These are phyloP conservation scores for Geoglossum cookeanum DNA, from an alignment of 2,329 filamentous ascomycete species.

Conservation along the genomic window DNA sequence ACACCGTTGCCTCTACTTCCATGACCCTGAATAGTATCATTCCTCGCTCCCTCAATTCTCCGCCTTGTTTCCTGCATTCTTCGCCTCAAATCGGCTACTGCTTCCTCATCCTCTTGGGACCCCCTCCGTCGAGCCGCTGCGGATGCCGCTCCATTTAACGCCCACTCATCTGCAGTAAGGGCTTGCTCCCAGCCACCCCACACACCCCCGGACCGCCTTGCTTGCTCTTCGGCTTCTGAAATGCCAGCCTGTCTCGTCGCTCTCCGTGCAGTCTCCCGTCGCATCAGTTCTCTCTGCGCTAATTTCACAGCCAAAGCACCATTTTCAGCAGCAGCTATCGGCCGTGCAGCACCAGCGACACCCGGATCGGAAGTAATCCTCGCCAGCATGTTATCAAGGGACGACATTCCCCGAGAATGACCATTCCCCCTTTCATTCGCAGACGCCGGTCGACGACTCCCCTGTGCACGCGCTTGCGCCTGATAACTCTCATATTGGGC, in stretches of 20 bases:
- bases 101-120: conserved; percentile 9
- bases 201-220: conserved; percentile 31
- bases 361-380: conserved; percentile 34
- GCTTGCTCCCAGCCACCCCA: conserved; percentile 34
- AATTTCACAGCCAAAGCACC: conserved; percentile 59
- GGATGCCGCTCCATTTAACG: not conserved
- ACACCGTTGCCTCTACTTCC: not conserved
- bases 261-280: conserved; percentile 42
- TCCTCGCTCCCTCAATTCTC: not conserved
- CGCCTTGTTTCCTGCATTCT: conserved; percentile 27
- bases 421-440: conserved; percentile 8
- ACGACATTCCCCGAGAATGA: conserved; percentile 7
- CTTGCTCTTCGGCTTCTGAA: conserved; percentile 36
- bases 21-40: not conserved
- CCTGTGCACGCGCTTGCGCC: conserved; percentile 21
- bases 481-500: conserved; percentile 50
- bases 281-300: conserved; percentile 50
- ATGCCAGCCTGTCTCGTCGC: conserved; percentile 38
- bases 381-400: not conserved
- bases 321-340: conserved; percentile 32
- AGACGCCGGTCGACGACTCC: conserved; percentile 13
- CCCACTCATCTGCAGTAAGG: conserved; percentile 16
- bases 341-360: conserved; percentile 34
- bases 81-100: conserved; percentile 27
- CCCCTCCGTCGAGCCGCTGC: not conserved